Base-by-base conservation (phyloP, 2,329 filamentous ascomycete species). In the Aspergillaceae sp. region DNA sequence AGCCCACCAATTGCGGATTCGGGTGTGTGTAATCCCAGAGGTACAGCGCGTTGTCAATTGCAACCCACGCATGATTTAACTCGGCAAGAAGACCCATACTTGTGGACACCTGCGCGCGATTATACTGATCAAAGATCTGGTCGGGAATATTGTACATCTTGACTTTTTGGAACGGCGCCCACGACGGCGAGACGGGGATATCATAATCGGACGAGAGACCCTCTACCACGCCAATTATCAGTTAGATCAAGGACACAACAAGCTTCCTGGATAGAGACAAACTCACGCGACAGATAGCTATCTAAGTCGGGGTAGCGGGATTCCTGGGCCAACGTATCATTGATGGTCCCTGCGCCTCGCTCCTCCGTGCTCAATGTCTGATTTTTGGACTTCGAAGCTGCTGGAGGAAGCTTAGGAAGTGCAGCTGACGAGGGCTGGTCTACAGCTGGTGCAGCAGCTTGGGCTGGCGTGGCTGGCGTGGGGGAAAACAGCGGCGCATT, bases 11-110 rank as follows among this genome's bases (percentile, higher is more conserved):
- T 63, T 95, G 87, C 4, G 91, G 88, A 56, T 91, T 87, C n/a
- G 87, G 82, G 63, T 88, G 80, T 5, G 89, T 95, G 66, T 96
- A 98, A 68, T 98, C 91, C 94, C 94, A 98, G 10, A 98, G 76
- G 64, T 96, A 98, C 40, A 98, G 75, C 51, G 87, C 87, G 70
- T 94, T 96, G 71, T 98, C 92, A 63, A 98, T 92, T 27, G 87
- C 82, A 46, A 95, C 86, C 86, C 90, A 98, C 29, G 91, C 92
- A 67, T 97, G 89, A 60, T 91, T 90, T 60, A 98, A 78, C 67
- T 94, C 87, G 11, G 92, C 87, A 66, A 98, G 97, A 32, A 98
- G 74, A 7, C 94, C 94, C 86, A 98, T 94, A 60, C 82, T 80
- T n/a, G 90, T 95, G 48, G 85, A 84, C 27, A 96, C 82, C 62